phyloP scores from a whole-genome alignment of 306 rosid species.

The Vigna nakashimae region DNA sequence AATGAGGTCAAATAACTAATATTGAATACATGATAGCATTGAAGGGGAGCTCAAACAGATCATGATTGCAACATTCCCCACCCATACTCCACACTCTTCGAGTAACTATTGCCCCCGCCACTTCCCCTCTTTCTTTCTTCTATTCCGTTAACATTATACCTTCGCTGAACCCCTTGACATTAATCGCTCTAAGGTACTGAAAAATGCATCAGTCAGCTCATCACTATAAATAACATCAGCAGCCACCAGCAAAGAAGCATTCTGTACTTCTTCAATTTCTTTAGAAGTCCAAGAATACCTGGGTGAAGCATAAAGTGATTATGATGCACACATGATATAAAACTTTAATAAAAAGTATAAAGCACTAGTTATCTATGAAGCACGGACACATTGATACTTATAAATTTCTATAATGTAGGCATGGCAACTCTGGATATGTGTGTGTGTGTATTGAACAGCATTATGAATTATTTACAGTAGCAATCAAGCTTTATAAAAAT shows the following conservation, averaged over 20 bases:
- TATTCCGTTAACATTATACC: slow-evolving; percentile 48
- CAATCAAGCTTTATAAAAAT: too few relatives aligned
- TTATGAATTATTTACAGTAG: too few relatives aligned
- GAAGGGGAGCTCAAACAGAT: slow-evolving; percentile 21
- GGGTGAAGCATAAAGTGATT: slow-evolving; percentile 42
- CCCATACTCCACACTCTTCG: neutral
- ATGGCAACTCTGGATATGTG: too few relatives aligned
- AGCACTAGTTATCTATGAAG: neutral
- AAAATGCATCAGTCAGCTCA: slow-evolving; percentile 84
- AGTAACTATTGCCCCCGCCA: neutral
- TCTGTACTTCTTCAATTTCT: slow-evolving; percentile 74
- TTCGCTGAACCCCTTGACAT: slow-evolving; percentile 78
- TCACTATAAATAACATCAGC: slow-evolving; percentile 93
- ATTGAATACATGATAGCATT: slow-evolving; percentile 6
- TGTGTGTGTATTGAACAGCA: too few relatives aligned
- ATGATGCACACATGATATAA: slow-evolving; percentile 18
- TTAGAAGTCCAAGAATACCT: slow-evolving; percentile 77
- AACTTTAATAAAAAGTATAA: slow-evolving; percentile 15
- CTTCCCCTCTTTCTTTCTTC: neutral
- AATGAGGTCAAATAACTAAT: slow-evolving; percentile 29
- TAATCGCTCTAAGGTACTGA: slow-evolving; percentile 63
- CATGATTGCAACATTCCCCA: neutral
- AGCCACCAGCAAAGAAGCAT: slow-evolving; percentile 81
- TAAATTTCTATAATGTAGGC: too few relatives aligned
- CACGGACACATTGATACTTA: too few relatives aligned